phyloP scores from a whole-genome alignment of 2,329 filamentous ascomycete species.

The Colletotrichum cereale region DNA sequence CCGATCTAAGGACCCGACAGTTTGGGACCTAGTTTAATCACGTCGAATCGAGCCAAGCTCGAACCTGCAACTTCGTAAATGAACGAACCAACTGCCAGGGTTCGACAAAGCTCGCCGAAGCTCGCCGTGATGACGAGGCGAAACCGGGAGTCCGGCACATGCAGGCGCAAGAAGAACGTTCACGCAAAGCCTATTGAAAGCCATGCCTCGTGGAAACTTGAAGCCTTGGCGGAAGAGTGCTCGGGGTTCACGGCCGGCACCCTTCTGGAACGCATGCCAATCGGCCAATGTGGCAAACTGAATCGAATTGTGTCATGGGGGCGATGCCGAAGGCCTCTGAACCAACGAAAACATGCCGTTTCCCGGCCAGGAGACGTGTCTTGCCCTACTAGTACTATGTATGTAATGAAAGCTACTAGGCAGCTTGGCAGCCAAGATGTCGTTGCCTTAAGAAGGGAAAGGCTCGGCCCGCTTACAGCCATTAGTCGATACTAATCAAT shows the following conservation, averaged over 20 bases:
- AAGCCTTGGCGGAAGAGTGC: not conserved
- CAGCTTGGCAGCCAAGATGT: not conserved
- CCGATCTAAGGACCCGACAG: conserved; percentile 24
- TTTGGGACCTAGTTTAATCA: conserved; percentile 16
- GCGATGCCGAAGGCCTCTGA: not conserved
- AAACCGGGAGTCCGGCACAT: not conserved
- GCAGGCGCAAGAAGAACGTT: not conserved
- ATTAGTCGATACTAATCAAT: not conserved
- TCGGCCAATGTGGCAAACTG: too few relatives aligned
- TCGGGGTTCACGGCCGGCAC: too few relatives aligned
- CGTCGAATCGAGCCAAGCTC: not conserved
- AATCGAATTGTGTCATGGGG: too few relatives aligned
- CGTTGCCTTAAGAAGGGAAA: not conserved
- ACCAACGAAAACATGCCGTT: not conserved
- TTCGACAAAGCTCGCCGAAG: not conserved
- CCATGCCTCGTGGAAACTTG: not conserved
- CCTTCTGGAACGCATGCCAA: not conserved
- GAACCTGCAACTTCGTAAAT: conserved; percentile 12
- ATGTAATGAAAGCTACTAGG: not conserved
- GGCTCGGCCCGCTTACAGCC: not conserved
- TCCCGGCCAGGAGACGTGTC: not conserved
- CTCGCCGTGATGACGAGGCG: not conserved
- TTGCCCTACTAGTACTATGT: not conserved
- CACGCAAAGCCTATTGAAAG: not conserved
- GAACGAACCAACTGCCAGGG: conserved; percentile 1